These are phyloP conservation scores for Salix arbutifolia DNA, from an alignment of 345 rosid genomes.

Conservation along the genomic window DNA sequence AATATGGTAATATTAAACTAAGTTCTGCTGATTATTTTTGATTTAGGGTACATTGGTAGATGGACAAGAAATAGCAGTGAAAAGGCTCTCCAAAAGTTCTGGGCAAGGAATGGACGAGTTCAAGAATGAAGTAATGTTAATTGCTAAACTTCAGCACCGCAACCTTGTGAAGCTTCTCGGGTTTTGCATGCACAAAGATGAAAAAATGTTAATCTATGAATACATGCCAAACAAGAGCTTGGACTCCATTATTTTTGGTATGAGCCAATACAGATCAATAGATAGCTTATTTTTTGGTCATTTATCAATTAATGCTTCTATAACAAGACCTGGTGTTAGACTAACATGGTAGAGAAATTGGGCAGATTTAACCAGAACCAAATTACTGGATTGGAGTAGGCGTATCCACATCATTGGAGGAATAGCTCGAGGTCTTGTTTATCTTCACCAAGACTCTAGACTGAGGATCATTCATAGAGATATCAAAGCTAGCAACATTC, in stretches of 20 bases:
- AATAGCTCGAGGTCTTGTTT: conserved; percentile 13
- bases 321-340: too few relatives aligned
- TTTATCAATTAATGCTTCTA: too few relatives aligned
- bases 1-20: too few relatives aligned
- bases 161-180: conserved; percentile 2
- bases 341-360: too few relatives aligned
- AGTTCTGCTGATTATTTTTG: too few relatives aligned
- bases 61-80: conserved; percentile 12
- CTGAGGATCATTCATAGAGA: conserved; percentile 21
- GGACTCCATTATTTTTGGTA: conserved; percentile 24
- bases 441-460: conserved; percentile 17
- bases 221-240: conserved; percentile 27
- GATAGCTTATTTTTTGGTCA: too few relatives aligned
- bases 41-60: too few relatives aligned
- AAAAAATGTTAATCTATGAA: background rate
- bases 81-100: conserved; percentile 23
- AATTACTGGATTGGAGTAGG: too few relatives aligned
- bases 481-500: too few relatives aligned
- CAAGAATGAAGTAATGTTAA: background rate
- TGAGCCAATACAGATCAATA: too few relatives aligned
- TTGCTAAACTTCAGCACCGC: conserved; percentile 6
- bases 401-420: background rate
- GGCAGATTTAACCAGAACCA: too few relatives aligned
- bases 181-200: background rate
- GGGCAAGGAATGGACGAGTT: conserved; percentile 31